phyloP scores from a whole-genome alignment of 768 basidiomycete species.

The Boletus insuetus region DNA sequence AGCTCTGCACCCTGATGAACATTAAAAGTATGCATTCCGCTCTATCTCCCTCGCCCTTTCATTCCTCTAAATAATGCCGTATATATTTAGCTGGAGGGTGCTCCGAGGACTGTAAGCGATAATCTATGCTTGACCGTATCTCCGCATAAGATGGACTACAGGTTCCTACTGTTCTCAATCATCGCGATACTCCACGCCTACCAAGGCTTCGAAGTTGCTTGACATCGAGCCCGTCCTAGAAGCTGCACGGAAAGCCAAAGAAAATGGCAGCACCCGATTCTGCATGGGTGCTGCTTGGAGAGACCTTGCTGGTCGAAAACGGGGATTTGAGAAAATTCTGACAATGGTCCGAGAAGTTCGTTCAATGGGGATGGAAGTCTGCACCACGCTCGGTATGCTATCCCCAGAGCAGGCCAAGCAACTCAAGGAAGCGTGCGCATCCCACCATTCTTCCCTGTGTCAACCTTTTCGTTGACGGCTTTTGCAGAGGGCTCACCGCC shows the following conservation, averaged over 20 bases:
- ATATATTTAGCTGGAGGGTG: constrained; percentile 79
- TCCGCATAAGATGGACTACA: constrained; percentile 27
- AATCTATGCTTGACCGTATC: not conserved
- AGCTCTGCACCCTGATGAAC: constrained; percentile 97
- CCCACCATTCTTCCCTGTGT: not conserved
- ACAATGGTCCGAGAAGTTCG: constrained; percentile 89
- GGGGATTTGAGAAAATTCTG: constrained; percentile 90
- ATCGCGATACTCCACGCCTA: constrained; percentile 85
- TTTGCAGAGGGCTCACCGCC: constrained; percentile 79
- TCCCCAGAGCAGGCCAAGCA: constrained; percentile 87
- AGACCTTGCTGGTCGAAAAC: constrained; percentile 87
- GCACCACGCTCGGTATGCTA: constrained; percentile 97
- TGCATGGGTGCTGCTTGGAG: constrained; percentile 99
- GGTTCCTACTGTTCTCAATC: constrained; percentile 99
- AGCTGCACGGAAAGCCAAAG: constrained; percentile 92
- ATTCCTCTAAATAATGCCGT: constrained; percentile 6
- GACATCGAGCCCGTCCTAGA: constrained; percentile 90
- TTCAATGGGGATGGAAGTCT: constrained; percentile 98
- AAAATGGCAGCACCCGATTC: constrained; percentile 94
- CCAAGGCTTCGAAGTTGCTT: constrained; percentile 82
- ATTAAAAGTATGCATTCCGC: constrained; percentile 77
- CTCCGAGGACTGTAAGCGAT: constrained; percentile 81
- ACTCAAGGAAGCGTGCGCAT: constrained; percentile 85
- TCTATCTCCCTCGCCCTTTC: constrained; percentile 20
- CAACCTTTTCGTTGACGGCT: not conserved